These are phyloP conservation scores for Galerina marginata DNA, from an alignment of 768 basidiomycete genomes.

Conservation along the genomic window DNA sequence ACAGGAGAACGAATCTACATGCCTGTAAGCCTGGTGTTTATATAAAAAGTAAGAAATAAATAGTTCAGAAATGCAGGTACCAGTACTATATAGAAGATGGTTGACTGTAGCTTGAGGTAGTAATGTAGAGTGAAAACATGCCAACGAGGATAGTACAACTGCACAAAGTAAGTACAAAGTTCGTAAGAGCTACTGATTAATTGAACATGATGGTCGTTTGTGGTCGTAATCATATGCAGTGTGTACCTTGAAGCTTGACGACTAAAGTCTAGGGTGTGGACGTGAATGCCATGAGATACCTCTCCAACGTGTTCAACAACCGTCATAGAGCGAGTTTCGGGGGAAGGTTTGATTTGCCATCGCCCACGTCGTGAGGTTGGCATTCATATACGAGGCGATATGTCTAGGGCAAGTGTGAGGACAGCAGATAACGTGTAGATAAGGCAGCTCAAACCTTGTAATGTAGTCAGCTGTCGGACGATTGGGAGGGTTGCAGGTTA, in stretches of 20 bases:
- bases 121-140: constrained; percentile 5
- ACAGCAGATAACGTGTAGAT: neutral
- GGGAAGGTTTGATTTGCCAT: constrained; percentile 80
- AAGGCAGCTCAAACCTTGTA: constrained; percentile 47
- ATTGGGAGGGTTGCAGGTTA: constrained; percentile 81
- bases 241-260: neutral
- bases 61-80: constrained; percentile 1
- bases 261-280: neutral
- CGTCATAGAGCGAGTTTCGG: constrained; percentile 57
- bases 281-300: neutral
- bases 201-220: constrained; percentile 10
- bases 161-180: constrained; percentile 16
- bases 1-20: neutral
- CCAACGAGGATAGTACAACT: constrained; percentile 13
- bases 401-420: constrained; percentile 36
- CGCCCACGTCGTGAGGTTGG: constrained; percentile 88
- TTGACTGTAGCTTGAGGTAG: neutral
- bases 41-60: constrained; percentile 2
- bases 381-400: constrained; percentile 66
- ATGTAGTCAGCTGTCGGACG: constrained; percentile 87
- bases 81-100: neutral
- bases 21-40: neutral
- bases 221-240: constrained; percentile 10
- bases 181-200: constrained; percentile 11
- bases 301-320: constrained; percentile 36